These are phyloP conservation scores for Solanum pinnatisectum DNA, from an alignment of 257 asterid genomes.

Conservation along the genomic window DNA sequence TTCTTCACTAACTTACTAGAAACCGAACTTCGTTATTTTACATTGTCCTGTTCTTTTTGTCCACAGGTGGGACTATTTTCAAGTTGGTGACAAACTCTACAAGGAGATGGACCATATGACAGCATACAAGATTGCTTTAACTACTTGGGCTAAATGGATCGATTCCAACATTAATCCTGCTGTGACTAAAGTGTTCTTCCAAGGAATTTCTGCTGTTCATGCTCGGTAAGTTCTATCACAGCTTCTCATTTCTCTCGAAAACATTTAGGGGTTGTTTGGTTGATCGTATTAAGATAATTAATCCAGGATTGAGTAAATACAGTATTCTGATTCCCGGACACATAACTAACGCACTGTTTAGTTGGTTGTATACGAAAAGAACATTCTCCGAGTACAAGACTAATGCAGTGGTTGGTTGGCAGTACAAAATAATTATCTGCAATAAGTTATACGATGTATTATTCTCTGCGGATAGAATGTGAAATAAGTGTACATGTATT, in stretches of 20 bases:
- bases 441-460: not conserved
- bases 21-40: not conserved
- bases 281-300: not conserved
- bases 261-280: not conserved
- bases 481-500: not conserved
- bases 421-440: not conserved
- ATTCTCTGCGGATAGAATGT: not conserved
- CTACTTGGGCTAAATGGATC: constrained; percentile 73
- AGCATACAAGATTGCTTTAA: constrained; percentile 50
- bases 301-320: not conserved
- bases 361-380: not conserved
- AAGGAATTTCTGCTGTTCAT: constrained; percentile 62
- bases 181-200: constrained; percentile 48
- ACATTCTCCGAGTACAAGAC: not conserved
- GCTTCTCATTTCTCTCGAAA: not conserved
- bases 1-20: not conserved
- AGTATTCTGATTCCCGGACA: too few relatives aligned
- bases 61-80: not conserved
- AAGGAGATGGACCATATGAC: constrained; percentile 41
- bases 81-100: not conserved
- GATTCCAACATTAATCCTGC: constrained; percentile 45
- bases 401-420: not conserved
- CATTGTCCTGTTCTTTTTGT: not conserved
- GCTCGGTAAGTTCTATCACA: constrained; percentile 27
- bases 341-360: not conserved